A percentile compares a stretch with the other conserved stretches of the same genome.
Conservation (phyloP, 345 rosid genomes). For the Lenwebbia sp. region DNA sequence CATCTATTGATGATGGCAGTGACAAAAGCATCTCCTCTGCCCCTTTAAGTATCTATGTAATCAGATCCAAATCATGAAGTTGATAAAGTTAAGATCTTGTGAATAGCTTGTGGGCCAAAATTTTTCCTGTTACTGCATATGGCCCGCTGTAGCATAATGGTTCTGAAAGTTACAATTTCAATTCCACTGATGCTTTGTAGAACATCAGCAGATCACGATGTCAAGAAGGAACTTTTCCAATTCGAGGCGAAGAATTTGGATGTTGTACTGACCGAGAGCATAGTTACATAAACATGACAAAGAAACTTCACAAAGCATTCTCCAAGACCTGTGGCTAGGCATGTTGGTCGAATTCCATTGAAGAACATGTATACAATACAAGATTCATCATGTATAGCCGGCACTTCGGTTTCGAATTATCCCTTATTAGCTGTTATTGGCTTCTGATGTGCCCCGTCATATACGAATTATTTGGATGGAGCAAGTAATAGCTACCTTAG, state of each 20-base stretch:
- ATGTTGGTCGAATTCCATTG: not conserved
- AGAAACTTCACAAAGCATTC: not conserved
- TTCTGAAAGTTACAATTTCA: not conserved
- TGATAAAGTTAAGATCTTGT: not conserved
- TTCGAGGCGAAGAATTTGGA: not conserved
- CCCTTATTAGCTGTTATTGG: not conserved
- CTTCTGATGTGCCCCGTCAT: not conserved
- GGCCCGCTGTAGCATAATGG: not conserved
- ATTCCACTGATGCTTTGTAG: not conserved
- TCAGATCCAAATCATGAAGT: not conserved
- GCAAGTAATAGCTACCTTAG: not conserved
- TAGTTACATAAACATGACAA: not conserved
- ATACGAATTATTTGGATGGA: not conserved
- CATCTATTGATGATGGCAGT: not conserved
- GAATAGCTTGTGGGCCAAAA: not conserved
- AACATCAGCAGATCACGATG: not conserved
- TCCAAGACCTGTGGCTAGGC: not conserved
- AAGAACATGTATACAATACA: not conserved
- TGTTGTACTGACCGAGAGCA: not conserved
- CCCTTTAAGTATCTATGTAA: not conserved
- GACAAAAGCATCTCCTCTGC: not conserved
- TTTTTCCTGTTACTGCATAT: not conserved
- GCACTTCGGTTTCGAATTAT: not conserved
- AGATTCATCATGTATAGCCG: not conserved
- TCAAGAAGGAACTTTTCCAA: not conserved